Evolutionary conservation across 768 basidiomycete genomes (phyloP), one percentile per base, ranked within the genome.

Genomic region (Scleroderma citrinum): DNA sequence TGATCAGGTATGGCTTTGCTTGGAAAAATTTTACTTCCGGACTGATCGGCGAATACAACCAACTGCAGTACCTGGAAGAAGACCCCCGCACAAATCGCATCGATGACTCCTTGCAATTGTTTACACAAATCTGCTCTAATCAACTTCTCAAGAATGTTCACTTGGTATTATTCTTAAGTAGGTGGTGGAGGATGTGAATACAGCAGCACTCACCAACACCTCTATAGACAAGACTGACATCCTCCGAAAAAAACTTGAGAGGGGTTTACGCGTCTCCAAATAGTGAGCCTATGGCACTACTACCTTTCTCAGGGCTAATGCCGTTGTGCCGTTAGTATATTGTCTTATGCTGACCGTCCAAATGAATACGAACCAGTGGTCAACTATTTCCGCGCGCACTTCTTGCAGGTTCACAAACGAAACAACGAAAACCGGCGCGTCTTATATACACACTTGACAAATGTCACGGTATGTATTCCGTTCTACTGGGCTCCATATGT

Each of bases 331-430:
- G 42, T 39, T 54, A 89, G 86, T 62, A 90, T 90, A 58, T 81
- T 88, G 30, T 90, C 88, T 6, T 90, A 83, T 54, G 85, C 84
- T 23, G 82, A 87, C 54, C 80, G 88, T 35, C 67, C 78, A n/a
- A 91, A 92, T 61, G 85, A 84, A 58, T 89, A 83, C 58, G 85
- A 90, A 50, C 80, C 83, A 5, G 86, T 88, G 19, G 81, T 88
- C 37, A 81, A 85, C 59, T 92, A 92, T 68, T 92, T 92, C 78
- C 83, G 86, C 10, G 84, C 87, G 31, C 90, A 92, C 58, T 92
- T 92, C 69, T 69, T 87, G 51, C 87, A 92, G 64, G 65, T 87
- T 16, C 87, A 90, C 63, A 71, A 82, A 57, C 77, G 78, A 54
- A 91, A 87, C 51, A 88, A 90, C 55, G 82, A 88, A 57, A 84